Evolutionary conservation across 805 yeast genomes (phyloP).

Genomic region (Candida xyloterini): DNA sequence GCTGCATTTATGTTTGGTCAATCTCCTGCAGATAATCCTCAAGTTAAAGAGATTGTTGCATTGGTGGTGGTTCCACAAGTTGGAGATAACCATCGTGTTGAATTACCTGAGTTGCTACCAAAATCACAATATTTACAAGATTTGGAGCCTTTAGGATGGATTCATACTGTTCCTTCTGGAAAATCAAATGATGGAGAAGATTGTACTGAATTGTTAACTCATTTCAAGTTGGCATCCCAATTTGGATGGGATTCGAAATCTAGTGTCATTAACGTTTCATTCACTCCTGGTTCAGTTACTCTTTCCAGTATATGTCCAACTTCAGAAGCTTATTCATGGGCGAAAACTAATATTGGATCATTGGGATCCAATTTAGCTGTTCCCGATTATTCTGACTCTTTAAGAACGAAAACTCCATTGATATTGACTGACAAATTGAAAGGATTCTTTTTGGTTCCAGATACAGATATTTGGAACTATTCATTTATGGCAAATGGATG

Average conservation of each 20-base stretch:
- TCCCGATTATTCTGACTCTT: slow-evolving; percentile 61
- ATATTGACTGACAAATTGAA: slow-evolving; percentile 68
- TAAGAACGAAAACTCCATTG: slow-evolving; percentile 62
- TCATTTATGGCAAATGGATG: slow-evolving; percentile 85
- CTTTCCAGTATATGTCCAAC: slow-evolving; percentile 62
- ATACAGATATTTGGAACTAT: slow-evolving; percentile 84
- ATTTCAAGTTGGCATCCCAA: slow-evolving; percentile 40
- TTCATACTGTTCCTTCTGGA: slow-evolving; percentile 83
- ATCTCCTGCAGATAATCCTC: slow-evolving; percentile 68
- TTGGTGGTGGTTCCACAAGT: slow-evolving; percentile 85
- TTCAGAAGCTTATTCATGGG: slow-evolving; percentile 78
- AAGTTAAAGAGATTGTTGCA: slow-evolving; percentile 73
- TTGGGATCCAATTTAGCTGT: slow-evolving; percentile 60
- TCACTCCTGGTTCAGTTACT: slow-evolving; percentile 82
- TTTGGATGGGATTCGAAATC: slow-evolving; percentile 41
- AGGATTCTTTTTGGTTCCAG: slow-evolving; percentile 87
- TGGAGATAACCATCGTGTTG: slow-evolving; percentile 65
- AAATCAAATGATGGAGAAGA: slow-evolving; percentile 48
- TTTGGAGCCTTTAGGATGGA: slow-evolving; percentile 84
- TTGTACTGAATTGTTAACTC: slow-evolving; percentile 68
- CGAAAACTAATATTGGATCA: slow-evolving; percentile 54
- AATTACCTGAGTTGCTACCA: slow-evolving; percentile 52
- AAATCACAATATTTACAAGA: slow-evolving; percentile 44
- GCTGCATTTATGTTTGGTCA: slow-evolving; percentile 79
- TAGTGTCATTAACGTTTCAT: slow-evolving; percentile 62